A percentile compares a stretch with the other conserved stretches of the same genome.
These are phyloP conservation scores for Paraphaeosphaeria minitans DNA, from an alignment of 2,329 filamentous ascomycete genomes.

Conservation along the genomic window DNA sequence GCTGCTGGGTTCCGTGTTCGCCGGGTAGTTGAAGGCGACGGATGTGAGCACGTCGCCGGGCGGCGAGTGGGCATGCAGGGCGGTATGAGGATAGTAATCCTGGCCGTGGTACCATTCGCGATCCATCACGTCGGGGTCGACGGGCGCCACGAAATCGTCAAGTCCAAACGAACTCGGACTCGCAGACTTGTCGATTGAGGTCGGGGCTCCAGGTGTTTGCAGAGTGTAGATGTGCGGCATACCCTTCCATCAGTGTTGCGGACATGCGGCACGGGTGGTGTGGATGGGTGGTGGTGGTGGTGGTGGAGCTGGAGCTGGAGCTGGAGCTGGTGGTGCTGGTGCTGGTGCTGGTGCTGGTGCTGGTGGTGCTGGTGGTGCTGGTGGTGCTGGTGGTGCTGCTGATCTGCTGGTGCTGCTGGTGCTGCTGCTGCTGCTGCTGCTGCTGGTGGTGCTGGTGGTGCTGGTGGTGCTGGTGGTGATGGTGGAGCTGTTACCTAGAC, in stretches of 20 bases:
- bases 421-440: no score
- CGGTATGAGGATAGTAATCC: constrained; percentile 20
- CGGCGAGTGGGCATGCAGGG: constrained; percentile 12
- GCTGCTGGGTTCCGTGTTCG: constrained; percentile 16
- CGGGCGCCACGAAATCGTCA: constrained; percentile 38
- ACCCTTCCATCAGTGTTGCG: constrained; percentile 43
- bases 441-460: constrained; percentile 15
- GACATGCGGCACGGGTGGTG: constrained; percentile 17
- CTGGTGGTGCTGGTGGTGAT: constrained; percentile 21
- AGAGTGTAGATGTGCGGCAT: constrained; percentile 41
- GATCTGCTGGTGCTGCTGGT: constrained; percentile 23
- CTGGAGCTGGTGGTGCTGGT: no score
- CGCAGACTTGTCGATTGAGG: constrained; percentile 43
- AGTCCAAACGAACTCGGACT: constrained; percentile 49
- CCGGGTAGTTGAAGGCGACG: constrained; percentile 17
- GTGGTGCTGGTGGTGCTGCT: constrained; percentile 23
- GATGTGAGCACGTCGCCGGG: constrained; percentile 14
- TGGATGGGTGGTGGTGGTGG: constrained; percentile 14
- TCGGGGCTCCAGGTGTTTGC: constrained; percentile 44
- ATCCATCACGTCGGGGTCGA: constrained; percentile 34
- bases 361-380: constrained; percentile 20
- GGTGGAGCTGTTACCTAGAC: constrained; percentile 11
- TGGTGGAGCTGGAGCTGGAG: no score
- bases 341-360: constrained; percentile 21
- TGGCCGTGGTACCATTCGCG: constrained; percentile 30